A percentile compares a stretch with the other conserved stretches of the same genome.
Conservation (phyloP, 2,329 filamentous ascomycete genomes). For the Trichophyton rubrum region DNA sequence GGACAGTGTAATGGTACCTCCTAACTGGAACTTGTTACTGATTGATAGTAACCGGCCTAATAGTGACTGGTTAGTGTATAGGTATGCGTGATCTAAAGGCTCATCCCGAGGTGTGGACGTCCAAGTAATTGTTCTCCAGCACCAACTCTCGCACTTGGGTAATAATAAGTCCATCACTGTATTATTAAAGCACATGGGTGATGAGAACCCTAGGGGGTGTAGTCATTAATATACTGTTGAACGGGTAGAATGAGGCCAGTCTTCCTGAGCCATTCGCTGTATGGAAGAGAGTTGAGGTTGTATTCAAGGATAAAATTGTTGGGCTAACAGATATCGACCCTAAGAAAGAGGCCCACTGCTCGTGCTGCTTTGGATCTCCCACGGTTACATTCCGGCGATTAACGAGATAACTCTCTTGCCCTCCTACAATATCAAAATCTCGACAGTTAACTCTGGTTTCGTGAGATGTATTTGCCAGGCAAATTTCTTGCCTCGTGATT, state of each 20-base stretch:
- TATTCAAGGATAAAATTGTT: neutral
- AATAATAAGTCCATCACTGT: neutral
- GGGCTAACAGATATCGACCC: neutral
- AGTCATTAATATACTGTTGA: neutral
- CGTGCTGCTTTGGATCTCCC: slow-evolving; percentile 22
- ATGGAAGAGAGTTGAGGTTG: slow-evolving; percentile 27
- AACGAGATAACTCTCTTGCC: too few relatives aligned
- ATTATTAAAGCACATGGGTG: neutral
- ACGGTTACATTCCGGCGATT: slow-evolving; percentile 14
- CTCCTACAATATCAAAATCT: too few relatives aligned
- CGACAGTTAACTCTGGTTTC: too few relatives aligned
- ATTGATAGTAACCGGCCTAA: slow-evolving; percentile 29
- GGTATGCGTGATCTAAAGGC: neutral
- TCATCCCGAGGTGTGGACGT: neutral
- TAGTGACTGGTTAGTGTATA: slow-evolving; percentile 34
- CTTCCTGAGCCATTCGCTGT: slow-evolving; percentile 11
- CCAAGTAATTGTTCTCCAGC: neutral
- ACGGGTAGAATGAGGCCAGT: neutral
- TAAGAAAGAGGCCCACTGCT: slow-evolving; percentile 19
- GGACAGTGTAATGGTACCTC: slow-evolving; percentile 14
- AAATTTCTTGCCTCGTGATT: neutral
- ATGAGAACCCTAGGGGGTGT: neutral
- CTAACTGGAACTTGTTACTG: slow-evolving; percentile 1
- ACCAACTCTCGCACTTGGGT: neutral
- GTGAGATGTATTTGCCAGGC: too few relatives aligned